Percentiles rank a stretch among this genome's conserved stretches.
phyloP scores from a whole-genome alignment of 2,329 filamentous ascomycete species.

The Calonectria fujianensis region DNA sequence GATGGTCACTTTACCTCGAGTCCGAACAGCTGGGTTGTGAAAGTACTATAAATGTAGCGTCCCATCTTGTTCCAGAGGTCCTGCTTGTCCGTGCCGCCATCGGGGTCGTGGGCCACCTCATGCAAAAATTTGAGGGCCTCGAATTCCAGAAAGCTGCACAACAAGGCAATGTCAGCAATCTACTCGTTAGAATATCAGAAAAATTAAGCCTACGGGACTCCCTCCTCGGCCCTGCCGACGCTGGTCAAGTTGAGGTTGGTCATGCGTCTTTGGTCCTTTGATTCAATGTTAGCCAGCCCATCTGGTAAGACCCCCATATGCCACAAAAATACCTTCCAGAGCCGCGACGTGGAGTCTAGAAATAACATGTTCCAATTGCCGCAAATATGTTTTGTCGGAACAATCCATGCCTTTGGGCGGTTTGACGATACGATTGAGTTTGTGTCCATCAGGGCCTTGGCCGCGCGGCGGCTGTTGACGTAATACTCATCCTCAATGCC shows the following conservation, averaged over 20 bases:
- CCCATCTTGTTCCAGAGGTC: background rate
- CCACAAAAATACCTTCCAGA: background rate
- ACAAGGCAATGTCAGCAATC: background rate
- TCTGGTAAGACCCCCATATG: background rate
- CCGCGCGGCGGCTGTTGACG: slow-evolving; percentile 9
- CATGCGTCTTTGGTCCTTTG: slow-evolving; percentile 2
- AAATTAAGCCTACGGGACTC: background rate
- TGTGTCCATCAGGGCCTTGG: slow-evolving; percentile 7
- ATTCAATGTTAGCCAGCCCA: background rate
- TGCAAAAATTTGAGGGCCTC: background rate
- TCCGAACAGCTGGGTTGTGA: background rate
- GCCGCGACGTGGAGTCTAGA: background rate
- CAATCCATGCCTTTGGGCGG: background rate
- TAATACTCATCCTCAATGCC: background rate
- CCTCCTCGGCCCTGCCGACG: background rate
- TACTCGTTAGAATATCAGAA: too few relatives aligned
- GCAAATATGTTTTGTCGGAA: background rate
- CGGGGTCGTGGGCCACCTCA: background rate
- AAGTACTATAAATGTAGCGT: slow-evolving; percentile 1
- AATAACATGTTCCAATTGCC: background rate
- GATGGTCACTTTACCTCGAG: background rate
- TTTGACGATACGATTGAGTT: background rate
- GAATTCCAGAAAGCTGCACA: background rate
- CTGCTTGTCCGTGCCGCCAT: slow-evolving; percentile 1
- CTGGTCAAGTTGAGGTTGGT: background rate